A percentile compares a stretch with the other conserved stretches of the same genome.
These are phyloP conservation scores for Oryza glaberrima DNA, from an alignment of 176 grass and related monocot species.

Conservation along the genomic window DNA sequence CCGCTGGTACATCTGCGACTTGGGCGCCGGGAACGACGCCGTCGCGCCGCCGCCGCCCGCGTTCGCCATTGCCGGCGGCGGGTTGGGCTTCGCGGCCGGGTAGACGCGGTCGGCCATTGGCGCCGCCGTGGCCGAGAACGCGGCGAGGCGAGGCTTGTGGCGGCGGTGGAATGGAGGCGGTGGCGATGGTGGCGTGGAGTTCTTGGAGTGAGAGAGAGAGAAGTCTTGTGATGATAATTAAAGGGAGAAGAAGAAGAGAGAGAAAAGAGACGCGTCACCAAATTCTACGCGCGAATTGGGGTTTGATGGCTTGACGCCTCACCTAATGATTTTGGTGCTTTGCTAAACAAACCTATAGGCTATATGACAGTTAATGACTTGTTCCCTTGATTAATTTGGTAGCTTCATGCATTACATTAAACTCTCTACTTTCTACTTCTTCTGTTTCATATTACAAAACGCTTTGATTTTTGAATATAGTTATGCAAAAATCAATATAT, in stretches of 20 bases:
- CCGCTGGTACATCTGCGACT: conserved; percentile 79
- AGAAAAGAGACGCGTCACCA: conserved; percentile 61
- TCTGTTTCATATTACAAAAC: too few species aligned
- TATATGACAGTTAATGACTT: neutral
- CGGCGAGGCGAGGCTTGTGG: neutral
- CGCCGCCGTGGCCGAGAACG: neutral
- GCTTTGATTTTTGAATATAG: too few species aligned
- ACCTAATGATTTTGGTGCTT: conserved; percentile 57
- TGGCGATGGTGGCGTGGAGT: conserved; percentile 4
- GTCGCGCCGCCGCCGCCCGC: conserved; percentile 2
- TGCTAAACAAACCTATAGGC: neutral
- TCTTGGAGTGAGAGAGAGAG: neutral
- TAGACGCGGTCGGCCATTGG: conserved; percentile 83
- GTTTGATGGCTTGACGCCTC: conserved; percentile 48
- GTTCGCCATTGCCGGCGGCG: conserved; percentile 48
- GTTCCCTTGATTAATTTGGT: neutral
- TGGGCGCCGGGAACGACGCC: conserved; percentile 48
- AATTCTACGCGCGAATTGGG: conserved; percentile 22
- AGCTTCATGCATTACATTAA: neutral
- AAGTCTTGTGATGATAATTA: conserved; percentile 16
- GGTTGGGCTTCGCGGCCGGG: conserved; percentile 71
- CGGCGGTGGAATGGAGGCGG: neutral
- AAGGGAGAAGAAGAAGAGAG: conserved; percentile 4
- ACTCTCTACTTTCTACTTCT: too few species aligned
- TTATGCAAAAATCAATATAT: too few species aligned